These are phyloP conservation scores for Scleromitrula shiraiana DNA, from an alignment of 2,329 filamentous ascomycete species.

Conservation along the genomic window DNA sequence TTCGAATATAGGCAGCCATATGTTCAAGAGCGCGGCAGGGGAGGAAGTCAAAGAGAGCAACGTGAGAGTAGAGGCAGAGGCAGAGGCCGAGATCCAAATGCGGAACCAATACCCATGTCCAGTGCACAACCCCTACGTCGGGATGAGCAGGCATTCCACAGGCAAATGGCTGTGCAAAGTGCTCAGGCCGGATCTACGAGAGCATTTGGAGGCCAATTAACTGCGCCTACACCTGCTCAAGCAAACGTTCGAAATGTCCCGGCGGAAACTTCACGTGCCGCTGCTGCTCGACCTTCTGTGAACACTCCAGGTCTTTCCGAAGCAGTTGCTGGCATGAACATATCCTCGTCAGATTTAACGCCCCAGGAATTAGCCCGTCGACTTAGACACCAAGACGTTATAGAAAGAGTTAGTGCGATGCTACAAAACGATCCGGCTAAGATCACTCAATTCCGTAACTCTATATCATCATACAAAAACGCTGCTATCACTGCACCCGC, in stretches of 20 bases:
- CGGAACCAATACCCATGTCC: slow-evolving; percentile 67
- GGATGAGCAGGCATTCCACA: slow-evolving; percentile 85
- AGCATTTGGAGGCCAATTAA: slow-evolving; percentile 79
- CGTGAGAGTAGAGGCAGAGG: slow-evolving; percentile 39
- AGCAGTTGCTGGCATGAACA: slow-evolving; percentile 29
- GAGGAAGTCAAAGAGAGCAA: slow-evolving; percentile 36
- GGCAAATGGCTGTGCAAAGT: slow-evolving; percentile 85
- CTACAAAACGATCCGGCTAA: slow-evolving; percentile 70
- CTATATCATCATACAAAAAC: slow-evolving; percentile 71
- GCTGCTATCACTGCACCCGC: slow-evolving; percentile 62
- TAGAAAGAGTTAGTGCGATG: slow-evolving; percentile 76
- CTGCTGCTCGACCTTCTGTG: slow-evolving; percentile 13
- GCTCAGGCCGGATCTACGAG: slow-evolving; percentile 72
- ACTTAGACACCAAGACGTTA: slow-evolving; percentile 73
- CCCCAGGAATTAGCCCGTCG: slow-evolving; percentile 75
- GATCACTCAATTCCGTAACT: slow-evolving; percentile 66
- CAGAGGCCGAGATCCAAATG: slow-evolving; percentile 78
- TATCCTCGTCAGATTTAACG: slow-evolving; percentile 45
- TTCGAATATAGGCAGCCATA: slow-evolving; percentile 77
- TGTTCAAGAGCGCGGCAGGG: slow-evolving; percentile 43
- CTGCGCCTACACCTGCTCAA: slow-evolving; percentile 36
- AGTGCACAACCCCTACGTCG: slow-evolving; percentile 73
- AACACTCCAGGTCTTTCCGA: slow-evolving; percentile 1
- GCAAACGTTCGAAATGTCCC: slow-evolving; percentile 23
- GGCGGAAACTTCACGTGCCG: slow-evolving; percentile 9